Evolutionary conservation across 1,139 yeast genomes (phyloP).

Genomic region (Yamadazyma jaroonii): DNA sequence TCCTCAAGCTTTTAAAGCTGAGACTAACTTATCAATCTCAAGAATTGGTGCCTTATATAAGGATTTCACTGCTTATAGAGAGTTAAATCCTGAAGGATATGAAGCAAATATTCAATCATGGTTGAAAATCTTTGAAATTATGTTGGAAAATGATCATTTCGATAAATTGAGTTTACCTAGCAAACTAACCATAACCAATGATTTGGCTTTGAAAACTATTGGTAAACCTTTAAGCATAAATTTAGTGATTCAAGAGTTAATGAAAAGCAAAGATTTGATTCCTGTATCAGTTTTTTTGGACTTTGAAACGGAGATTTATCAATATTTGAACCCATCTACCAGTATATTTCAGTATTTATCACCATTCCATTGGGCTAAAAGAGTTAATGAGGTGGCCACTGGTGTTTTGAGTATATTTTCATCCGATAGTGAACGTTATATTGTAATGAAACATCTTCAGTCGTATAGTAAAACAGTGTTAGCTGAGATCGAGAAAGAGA

Average conservation of each 20-base stretch:
- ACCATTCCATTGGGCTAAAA: slow-evolving; percentile 20
- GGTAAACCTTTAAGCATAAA: slow-evolving; percentile 30
- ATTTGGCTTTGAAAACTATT: slow-evolving; percentile 23
- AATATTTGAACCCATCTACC: slow-evolving; percentile 9
- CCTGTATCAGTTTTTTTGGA: slow-evolving; percentile 21
- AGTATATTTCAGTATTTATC: slow-evolving; percentile 17
- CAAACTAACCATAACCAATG: slow-evolving; percentile 15
- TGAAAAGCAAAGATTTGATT: slow-evolving; percentile 18
- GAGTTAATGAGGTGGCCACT: slow-evolving; percentile 1
- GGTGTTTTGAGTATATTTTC: slow-evolving; percentile 8
- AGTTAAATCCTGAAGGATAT: slow-evolving; percentile 64
- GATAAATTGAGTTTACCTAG: slow-evolving; percentile 21
- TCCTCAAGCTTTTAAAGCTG: slow-evolving; percentile 2
- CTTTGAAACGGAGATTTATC: slow-evolving; percentile 11
- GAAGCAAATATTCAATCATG: slow-evolving; percentile 70
- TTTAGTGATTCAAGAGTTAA: slow-evolving; percentile 25
- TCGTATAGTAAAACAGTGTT: slow-evolving; percentile 15
- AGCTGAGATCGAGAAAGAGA: slow-evolving; percentile 7
- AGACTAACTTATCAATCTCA: slow-evolving; percentile 16
- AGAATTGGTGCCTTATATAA: slow-evolving; percentile 65
- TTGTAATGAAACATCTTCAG: slow-evolving; percentile 23
- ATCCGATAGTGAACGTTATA: slow-evolving; percentile 21
- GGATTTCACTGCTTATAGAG: slow-evolving; percentile 51
- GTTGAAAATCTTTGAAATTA: slow-evolving; percentile 29
- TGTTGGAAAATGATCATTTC: slow-evolving; percentile 18